phyloP scores from a whole-genome alignment of 352 stramenopile species.

The Phytophthora crassamura region DNA sequence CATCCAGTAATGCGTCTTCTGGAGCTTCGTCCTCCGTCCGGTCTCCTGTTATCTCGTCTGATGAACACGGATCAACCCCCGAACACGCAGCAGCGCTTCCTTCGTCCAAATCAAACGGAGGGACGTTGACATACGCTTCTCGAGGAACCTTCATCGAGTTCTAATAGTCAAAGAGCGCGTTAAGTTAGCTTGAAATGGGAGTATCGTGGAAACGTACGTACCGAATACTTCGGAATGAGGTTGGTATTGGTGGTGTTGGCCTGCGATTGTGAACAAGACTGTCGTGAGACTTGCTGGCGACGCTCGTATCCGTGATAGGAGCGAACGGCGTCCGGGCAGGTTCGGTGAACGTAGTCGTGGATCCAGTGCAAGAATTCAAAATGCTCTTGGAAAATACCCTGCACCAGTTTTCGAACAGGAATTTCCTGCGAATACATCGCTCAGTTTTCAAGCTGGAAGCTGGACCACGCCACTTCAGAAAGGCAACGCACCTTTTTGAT shows the following conservation, averaged over 20 bases:
- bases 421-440: conserved; percentile 52
- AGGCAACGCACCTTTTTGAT: conserved; percentile 59
- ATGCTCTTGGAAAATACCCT: conserved; percentile 82
- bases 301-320: conserved; percentile 66
- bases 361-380: conserved; percentile 87
- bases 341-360: conserved; percentile 82
- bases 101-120: conserved; percentile 7
- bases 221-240: conserved; percentile 66
- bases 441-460: not conserved
- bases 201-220: conserved; percentile 19
- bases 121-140: conserved; percentile 24
- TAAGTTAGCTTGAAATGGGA: not conserved
- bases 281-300: conserved; percentile 51
- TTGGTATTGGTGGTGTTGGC: conserved; percentile 59
- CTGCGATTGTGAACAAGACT: conserved; percentile 36
- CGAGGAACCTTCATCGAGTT: conserved; percentile 44
- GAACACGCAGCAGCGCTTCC: not conserved
- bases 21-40: not conserved
- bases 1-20: conserved; percentile 2
- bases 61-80: not conserved
- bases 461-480: not conserved
- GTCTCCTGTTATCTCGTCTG: not conserved
- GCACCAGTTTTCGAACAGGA: conserved; percentile 65
- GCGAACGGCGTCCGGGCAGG: conserved; percentile 60
- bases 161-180: conserved; percentile 8